Conservation (phyloP, 129 eudicot species). For the Centaurea solstitialis region DNA sequence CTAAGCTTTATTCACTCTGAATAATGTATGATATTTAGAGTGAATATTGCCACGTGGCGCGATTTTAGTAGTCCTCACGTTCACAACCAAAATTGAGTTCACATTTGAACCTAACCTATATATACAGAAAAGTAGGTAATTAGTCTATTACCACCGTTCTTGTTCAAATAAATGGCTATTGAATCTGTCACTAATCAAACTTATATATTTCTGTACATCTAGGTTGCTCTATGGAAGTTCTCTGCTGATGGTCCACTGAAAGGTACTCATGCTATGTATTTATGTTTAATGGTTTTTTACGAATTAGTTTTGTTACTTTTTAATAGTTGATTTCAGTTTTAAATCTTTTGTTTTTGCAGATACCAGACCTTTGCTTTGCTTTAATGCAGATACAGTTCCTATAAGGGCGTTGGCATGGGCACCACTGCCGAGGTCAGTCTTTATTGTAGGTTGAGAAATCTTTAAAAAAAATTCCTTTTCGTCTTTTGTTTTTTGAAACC, state of each 20-base stretch:
- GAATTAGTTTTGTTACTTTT: background rate
- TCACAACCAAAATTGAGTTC: too few species aligned
- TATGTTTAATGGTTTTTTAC: background rate
- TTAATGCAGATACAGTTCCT: conserved; percentile 88
- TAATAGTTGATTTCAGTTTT: conserved; percentile 22
- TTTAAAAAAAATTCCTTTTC: background rate
- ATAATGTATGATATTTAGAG: too few species aligned
- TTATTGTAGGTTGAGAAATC: conserved; percentile 1
- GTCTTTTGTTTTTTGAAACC: background rate
- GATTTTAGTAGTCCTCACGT: too few species aligned
- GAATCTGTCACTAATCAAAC: background rate
- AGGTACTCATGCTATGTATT: conserved; percentile 50
- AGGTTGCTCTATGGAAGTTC: conserved; percentile 98
- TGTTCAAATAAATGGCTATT: background rate
- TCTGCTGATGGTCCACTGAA: conserved; percentile 42
- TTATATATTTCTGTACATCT: conserved; percentile 30
- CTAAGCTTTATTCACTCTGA: too few species aligned
- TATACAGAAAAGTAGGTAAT: background rate
- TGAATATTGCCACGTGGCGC: too few species aligned
- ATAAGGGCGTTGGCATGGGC: conserved; percentile 93
- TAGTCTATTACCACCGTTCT: background rate
- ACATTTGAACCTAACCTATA: too few species aligned
- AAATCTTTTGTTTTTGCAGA: conserved; percentile 51
- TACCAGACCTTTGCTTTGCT: conserved; percentile 85
- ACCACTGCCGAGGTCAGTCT: conserved; percentile 69